Conservation (phyloP, 805 yeast species). For the Ogataea thermomethanolica region DNA sequence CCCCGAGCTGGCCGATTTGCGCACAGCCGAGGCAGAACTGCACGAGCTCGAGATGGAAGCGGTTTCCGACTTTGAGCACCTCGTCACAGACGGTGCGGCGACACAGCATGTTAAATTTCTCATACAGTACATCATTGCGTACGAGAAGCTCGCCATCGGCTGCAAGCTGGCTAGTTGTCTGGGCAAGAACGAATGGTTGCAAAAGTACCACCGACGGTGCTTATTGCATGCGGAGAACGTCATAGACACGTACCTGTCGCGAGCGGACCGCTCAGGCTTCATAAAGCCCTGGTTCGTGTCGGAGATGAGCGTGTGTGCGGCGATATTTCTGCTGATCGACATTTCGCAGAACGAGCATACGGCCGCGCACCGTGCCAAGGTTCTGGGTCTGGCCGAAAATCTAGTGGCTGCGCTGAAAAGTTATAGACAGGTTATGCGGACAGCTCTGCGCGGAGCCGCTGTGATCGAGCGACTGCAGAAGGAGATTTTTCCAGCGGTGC, state of each 20-base stretch:
- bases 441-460: conserved; percentile 25
- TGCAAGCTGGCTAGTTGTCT: conserved; percentile 7
- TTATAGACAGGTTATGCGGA: conserved; percentile 17
- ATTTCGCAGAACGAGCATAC: conserved; percentile 13
- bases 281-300: conserved; percentile 19
- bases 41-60: conserved; percentile 1
- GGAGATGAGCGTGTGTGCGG: conserved; percentile 19
- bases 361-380: neutral
- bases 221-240: neutral
- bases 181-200: conserved; percentile 18
- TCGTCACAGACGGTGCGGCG: neutral
- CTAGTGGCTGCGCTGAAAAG: conserved; percentile 14
- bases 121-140: neutral
- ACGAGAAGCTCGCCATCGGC: neutral
- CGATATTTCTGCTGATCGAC: conserved; percentile 24
- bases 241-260: neutral
- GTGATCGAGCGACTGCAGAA: conserved; percentile 16
- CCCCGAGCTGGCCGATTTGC: neutral
- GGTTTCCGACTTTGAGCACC: conserved; percentile 4
- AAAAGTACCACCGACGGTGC: conserved; percentile 6
- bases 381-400: neutral
- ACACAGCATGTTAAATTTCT: neutral
- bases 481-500: too few relatives aligned
- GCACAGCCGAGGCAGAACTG: neutral
- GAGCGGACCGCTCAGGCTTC: conserved; percentile 6